Percentiles rank a stretch among this genome's conserved stretches.
These are phyloP conservation scores for Lasiodiplodia theobromae DNA, from an alignment of 2,329 filamentous ascomycete species.

Conservation along the genomic window DNA sequence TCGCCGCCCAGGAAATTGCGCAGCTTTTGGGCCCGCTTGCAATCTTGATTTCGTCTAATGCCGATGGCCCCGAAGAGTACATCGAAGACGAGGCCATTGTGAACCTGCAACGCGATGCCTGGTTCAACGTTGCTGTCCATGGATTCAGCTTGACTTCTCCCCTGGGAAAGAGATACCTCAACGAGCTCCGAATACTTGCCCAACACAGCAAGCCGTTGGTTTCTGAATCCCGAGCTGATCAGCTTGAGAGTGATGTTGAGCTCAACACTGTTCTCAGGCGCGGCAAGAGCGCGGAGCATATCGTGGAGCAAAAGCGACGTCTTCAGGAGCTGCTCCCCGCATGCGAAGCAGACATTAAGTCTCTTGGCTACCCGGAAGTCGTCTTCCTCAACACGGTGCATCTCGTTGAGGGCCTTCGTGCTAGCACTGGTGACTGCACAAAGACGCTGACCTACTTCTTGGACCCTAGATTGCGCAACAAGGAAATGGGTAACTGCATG, in stretches of 20 bases:
- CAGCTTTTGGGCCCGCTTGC: constrained; percentile 89
- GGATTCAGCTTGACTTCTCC: constrained; percentile 81
- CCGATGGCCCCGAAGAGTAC: constrained; percentile 66
- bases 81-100: constrained; percentile 60
- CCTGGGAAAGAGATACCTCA: constrained; percentile 73
- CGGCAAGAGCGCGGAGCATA: constrained; percentile 80
- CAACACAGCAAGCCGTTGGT: constrained; percentile 87
- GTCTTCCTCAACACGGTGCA: constrained; percentile 93
- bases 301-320: constrained; percentile 79
- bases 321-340: constrained; percentile 77
- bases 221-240: constrained; percentile 85
- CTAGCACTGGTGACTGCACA: constrained; percentile 86
- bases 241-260: constrained; percentile 95
- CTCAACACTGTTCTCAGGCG: constrained; percentile 91
- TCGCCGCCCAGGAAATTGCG: constrained; percentile 85
- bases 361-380: constrained; percentile 85
- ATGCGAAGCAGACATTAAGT: constrained; percentile 78
- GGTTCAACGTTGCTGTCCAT: constrained; percentile 98
- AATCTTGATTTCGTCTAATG: constrained; percentile 71
- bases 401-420: constrained; percentile 86
- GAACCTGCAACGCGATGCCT: constrained; percentile 83
- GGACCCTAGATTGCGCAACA: constrained; percentile 78
- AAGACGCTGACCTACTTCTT: constrained; percentile 90
- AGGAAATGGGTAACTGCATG: constrained; percentile 69
- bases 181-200: constrained; percentile 84